These are phyloP conservation scores for Penicillium aurantiogriseum DNA, from an alignment of 2,329 filamentous ascomycete genomes.

Conservation along the genomic window DNA sequence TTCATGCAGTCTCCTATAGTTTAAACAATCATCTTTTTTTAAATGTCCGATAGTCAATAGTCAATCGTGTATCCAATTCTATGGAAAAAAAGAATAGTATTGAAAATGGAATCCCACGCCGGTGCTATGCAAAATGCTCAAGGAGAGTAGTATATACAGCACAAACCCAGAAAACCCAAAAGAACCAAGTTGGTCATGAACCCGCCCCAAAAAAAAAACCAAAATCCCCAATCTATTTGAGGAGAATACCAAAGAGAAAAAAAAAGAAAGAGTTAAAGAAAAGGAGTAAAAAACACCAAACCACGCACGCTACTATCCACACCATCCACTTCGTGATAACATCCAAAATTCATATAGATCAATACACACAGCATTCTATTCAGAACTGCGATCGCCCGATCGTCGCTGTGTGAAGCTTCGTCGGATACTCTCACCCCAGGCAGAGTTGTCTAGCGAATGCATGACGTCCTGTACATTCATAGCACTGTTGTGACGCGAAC, in stretches of 20 bases:
- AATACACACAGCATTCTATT: slow-evolving; percentile 13
- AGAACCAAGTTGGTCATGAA: background rate
- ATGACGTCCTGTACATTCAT: slow-evolving; percentile 76
- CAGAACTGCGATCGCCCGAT: slow-evolving; percentile 28
- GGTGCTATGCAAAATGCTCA: slow-evolving; percentile 26
- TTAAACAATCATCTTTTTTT: background rate
- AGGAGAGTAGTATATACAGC: slow-evolving; percentile 23
- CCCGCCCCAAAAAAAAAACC: background rate
- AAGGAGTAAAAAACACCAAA: background rate
- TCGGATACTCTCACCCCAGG: slow-evolving; percentile 90
- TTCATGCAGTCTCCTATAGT: slow-evolving; percentile 11
- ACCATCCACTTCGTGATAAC: slow-evolving; percentile 6
- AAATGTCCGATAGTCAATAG: background rate
- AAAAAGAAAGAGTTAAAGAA: slow-evolving; percentile 5
- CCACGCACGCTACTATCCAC: slow-evolving; percentile 1
- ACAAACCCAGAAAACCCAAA: slow-evolving; percentile 4
- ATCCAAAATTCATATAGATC: slow-evolving; percentile 13
- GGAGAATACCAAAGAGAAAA: slow-evolving; percentile 7
- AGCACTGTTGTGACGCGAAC: slow-evolving; percentile 63
- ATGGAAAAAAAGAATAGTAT: background rate
- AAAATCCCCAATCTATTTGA: slow-evolving; percentile 2
- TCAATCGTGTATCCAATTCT: slow-evolving; percentile 1
- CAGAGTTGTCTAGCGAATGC: slow-evolving; percentile 81
- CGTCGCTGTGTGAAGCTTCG: slow-evolving; percentile 74
- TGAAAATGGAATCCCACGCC: slow-evolving; percentile 21